Evolutionary conservation across 306 rosid species (phyloP), one percentile per base, ranked within the genome.

Genomic region (Glycine soja): DNA sequence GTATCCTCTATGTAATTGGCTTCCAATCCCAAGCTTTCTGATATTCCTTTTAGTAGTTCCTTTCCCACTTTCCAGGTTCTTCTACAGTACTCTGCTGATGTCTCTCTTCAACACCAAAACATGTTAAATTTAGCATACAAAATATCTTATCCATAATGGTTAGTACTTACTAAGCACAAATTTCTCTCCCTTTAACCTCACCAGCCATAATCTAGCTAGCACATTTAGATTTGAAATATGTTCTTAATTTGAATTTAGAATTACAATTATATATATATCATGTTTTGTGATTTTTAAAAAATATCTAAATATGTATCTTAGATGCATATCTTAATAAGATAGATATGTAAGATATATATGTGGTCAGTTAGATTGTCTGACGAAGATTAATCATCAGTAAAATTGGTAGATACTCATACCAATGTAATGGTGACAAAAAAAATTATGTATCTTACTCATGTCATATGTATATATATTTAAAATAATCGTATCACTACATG

Each of bases 1-100:
- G 74, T 78, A 14, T 54, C 67, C 50, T 82, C 74, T 8, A 89
- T 74, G 78, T 87, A 68, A 57, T 50, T 42, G 3, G 38, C 47
- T 75, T 85, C 89, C 83, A 90, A 70, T 34, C 88, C 94, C 80
- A 92, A 81, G 85, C 88, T 85, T 70, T 71, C 87, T 59, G 92
- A 89, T 77, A 90, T 80, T 46, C 89, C 92, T 86, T 74, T 81
- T 1, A 92, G 88, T 56, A 92, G 72, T 74, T 81, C 84, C 65
- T 47, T 70, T 6, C 88, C 92, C 66, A 88, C 76, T 59, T 79
- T 64, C 80, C 87, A 66, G 30, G 82, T 69, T 75, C 71, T 80
- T 85, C 51, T 72, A 72, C 88, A 63, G 72, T 81, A 90, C 83
- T 88, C 88, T 54, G 51, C 79, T 2, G 64, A 73, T 48, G 82